Base-by-base conservation (phyloP, 768 basidiomycete genomes). In the Clitopilus hobsonii region DNA sequence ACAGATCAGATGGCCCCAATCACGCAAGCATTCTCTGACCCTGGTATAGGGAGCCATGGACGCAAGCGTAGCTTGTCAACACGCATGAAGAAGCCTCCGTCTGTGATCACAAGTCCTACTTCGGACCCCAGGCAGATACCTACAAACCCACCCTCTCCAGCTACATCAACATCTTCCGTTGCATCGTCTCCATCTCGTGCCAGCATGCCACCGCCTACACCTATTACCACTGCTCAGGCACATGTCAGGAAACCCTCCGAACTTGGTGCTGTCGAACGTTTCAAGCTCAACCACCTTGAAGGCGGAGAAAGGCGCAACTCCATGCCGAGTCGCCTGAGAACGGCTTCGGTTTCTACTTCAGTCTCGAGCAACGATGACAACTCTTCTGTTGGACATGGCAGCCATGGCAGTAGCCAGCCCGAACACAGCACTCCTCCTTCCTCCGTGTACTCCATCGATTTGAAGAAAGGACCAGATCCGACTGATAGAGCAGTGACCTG, bases 211-310 rank as follows among this genome's bases (percentile, higher is more conserved):
- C 85, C 91, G 5, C 77, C 88, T 4, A 89, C 91, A 0, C 86
- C 90, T 6, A 74, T 70, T 24, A 71, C 72, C 48, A 75, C 77
- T 18, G 22, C n/a, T 45, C 41, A 45, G 22, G n/a, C n/a, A 11
- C 93, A 94, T 67, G 69, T 72, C 14, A 87, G 95, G 50, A 94
- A 97, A 63, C 92, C 91, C 0, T 95, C 94, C 0, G 95, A 98
- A 66, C 87, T 81, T 65, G 88, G 90, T 41, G 87, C 93, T 3
- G 79, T 95, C 26, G 91, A 95, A 66, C 81, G 92, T 22, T 93
- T 96, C 76, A 96, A 92, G 68, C 79, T 83, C 47, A 89, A 83
- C 60, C 82, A 94, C 58, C 67, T 93, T 67, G 90, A 93, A 60
- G 80, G 83, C 23, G 83, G 82, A 49, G 85, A 90, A 45, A 81